Evolutionary conservation across 1,139 yeast species (phyloP).

Genomic region (Candida frijolesensis): DNA sequence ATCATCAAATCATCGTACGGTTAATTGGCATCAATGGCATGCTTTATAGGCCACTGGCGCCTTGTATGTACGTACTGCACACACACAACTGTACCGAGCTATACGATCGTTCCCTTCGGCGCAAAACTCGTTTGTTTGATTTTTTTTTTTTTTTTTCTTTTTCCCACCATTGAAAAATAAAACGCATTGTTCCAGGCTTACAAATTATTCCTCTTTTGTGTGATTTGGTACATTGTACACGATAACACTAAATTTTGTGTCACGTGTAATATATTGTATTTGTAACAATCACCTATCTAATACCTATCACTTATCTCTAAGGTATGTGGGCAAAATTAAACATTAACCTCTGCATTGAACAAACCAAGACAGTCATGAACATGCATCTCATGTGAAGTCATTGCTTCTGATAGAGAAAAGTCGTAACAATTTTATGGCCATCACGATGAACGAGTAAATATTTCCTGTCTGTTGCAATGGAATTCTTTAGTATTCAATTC

Average conservation of each 20-base stretch:
- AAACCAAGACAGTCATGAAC: no score
- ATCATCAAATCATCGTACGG: slow-evolving; percentile 4
- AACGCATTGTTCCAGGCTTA: background rate
- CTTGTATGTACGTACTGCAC: background rate
- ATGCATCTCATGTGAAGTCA: background rate
- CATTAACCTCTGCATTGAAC: background rate
- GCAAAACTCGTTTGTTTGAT: background rate
- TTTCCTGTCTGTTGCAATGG: no score
- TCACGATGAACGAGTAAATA: no score
- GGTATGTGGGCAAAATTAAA: no score
- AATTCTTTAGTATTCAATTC: no score
- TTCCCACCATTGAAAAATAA: background rate
- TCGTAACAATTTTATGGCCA: no score
- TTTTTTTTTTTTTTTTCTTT: no score
- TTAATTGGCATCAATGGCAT: background rate
- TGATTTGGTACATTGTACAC: background rate
- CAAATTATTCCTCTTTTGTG: background rate
- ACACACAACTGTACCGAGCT: background rate
- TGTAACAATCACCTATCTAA: no score
- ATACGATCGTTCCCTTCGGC: background rate
- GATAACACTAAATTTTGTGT: background rate
- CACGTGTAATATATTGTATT: background rate
- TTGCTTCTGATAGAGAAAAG: no score
- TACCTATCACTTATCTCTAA: no score
- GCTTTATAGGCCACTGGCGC: background rate